Conservation (phyloP, 768 basidiomycete species). For the Clavaria fumosa region DNA sequence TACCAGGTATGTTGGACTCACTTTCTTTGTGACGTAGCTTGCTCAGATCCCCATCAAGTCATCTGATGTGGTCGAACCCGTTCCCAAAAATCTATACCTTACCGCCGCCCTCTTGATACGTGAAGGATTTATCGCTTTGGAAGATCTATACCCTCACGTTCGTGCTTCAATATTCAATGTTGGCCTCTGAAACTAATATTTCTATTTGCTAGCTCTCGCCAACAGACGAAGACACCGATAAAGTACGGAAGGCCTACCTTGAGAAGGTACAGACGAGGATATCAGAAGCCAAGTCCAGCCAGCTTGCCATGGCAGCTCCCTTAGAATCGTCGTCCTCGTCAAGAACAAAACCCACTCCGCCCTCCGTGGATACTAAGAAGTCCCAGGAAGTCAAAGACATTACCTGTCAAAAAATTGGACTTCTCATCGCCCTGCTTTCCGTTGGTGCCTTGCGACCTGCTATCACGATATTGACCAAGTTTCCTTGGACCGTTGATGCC, state of each 20-base stretch:
- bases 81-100: constrained; percentile 62
- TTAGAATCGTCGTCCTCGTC: constrained; percentile 37
- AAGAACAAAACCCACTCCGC: constrained; percentile 19
- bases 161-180: constrained; percentile 13
- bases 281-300: constrained; percentile 51
- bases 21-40: constrained; percentile 6
- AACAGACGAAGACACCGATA: constrained; percentile 60
- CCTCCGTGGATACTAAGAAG: constrained; percentile 28
- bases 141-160: constrained; percentile 91
- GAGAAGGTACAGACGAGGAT: constrained; percentile 49
- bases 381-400: constrained; percentile 22
- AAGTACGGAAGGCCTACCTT: constrained; percentile 48
- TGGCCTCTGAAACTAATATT: constrained; percentile 5
- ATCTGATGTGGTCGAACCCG: constrained; percentile 40
- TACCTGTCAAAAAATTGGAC: constrained; percentile 63
- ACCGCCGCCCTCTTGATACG: constrained; percentile 79
- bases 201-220: constrained; percentile 45
- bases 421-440: constrained; percentile 68
- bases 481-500: constrained; percentile 72
- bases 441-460: constrained; percentile 74
- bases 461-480: constrained; percentile 63
- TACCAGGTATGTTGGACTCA: constrained; percentile 53
- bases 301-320: constrained; percentile 75
- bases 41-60: constrained; percentile 24
- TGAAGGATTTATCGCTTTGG: constrained; percentile 73